Evolutionary conservation across 495 filamentous ascomycete genomes (phyloP), one percentile per base, ranked within the genome.

Genomic region (Glutinoglossum americanum): DNA sequence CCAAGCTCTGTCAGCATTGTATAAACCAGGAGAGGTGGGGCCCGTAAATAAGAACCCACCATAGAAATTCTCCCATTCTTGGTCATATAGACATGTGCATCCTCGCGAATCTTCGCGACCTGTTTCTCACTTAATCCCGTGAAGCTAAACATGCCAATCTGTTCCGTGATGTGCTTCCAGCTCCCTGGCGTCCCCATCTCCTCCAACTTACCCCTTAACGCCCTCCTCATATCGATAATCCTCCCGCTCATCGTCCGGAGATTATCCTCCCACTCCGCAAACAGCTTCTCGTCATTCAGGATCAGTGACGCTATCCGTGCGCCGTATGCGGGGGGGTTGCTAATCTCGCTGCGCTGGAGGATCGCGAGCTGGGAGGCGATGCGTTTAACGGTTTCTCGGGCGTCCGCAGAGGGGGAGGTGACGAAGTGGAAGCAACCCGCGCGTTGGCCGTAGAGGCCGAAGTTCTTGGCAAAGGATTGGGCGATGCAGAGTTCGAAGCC

Each of bases 91-190:
- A 99, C 76, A 66, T 97, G 93, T 63, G 74, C 83, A 62, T 90
- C 82, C 51, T 82, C 77, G 55, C 86, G 75, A 60, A 99, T 66
- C 68, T 80, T 79, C 69, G 78, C 63, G n/a, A 94, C 92, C 69
- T 99, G 92, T 54, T 74, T 65, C 74, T 96, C 90, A 0, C 67
- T 81, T 68, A 99, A 67, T 0, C 92, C 92, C 1, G 92, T 99
- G 68, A 93, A 99, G 66, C 84, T 89, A 72, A 99, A 99, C 92
- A 99, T 99, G 64, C 92, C 92, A 68, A 99, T 99, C 76, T 99
- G 92, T 60, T 92, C 83, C 9, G 89, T 94, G 67, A 99, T 94
- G 70, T 99, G 92, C 58, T 87, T 83, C 92, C 92, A 98, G 11
- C 76, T 81, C 3, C 92, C 93, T 0, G 90, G 89, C 0, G 92